Percentiles rank a stretch among this genome's conserved stretches.
phyloP scores from a whole-genome alignment of 176 grass and related monocot species.

The Lolium multiflorum region DNA sequence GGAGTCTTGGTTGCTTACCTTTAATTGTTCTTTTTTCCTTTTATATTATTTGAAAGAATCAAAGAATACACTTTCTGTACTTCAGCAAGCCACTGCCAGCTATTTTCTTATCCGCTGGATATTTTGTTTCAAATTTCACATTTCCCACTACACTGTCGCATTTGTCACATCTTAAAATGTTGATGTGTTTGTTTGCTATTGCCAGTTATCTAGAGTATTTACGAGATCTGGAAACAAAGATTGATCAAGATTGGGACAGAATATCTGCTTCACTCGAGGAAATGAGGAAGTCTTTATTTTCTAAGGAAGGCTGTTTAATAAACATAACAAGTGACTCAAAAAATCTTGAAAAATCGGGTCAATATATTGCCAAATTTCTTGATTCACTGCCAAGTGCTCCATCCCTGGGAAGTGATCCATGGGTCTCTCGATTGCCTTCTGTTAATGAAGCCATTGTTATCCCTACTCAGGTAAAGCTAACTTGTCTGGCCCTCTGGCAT shows the following conservation, averaged over 20 bases:
- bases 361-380: constrained; percentile 82
- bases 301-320: constrained; percentile 78
- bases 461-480: constrained; percentile 79
- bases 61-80: not conserved
- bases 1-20: not conserved
- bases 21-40: not conserved
- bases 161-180: constrained; percentile 24
- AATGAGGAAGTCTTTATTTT: constrained; percentile 81
- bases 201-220: constrained; percentile 93
- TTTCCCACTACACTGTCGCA: not conserved
- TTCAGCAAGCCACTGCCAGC: constrained; percentile 1
- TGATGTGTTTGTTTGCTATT: constrained; percentile 49
- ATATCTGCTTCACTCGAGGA: constrained; percentile 90
- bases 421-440: constrained; percentile 69
- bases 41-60: not conserved
- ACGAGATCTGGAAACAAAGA: constrained; percentile 79
- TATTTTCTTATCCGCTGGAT: not conserved
- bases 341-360: constrained; percentile 82
- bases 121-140: constrained; percentile 2
- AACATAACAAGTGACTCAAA: constrained; percentile 85
- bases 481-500: constrained; percentile 27
- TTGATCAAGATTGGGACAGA: constrained; percentile 96
- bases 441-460: constrained; percentile 96
- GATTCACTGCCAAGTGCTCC: constrained; percentile 74
- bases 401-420: constrained; percentile 63